A percentile compares a stretch with the other conserved stretches of the same genome.
Evolutionary conservation across 345 rosid genomes (phyloP).

Genomic region (Stellera chamaejasme): DNA sequence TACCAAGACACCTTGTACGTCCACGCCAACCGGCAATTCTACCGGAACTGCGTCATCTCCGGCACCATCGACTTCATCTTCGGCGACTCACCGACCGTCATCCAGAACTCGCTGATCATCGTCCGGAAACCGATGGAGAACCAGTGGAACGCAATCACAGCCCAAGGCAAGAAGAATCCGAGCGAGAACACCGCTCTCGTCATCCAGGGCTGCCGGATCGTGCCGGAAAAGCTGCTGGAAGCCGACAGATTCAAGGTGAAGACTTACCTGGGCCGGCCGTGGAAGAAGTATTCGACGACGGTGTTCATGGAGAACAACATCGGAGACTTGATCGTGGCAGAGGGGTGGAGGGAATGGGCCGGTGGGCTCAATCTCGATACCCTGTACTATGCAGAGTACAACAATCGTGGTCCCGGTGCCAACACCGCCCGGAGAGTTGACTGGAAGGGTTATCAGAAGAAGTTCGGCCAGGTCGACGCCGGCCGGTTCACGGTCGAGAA

Average conservation of each 20-base stretch:
- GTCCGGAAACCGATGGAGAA: constrained; percentile 34
- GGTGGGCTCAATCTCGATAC: constrained; percentile 26
- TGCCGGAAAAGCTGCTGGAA: constrained; percentile 33
- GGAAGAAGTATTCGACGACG: constrained; percentile 38
- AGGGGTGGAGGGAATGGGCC: constrained; percentile 37
- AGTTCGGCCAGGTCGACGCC: constrained; percentile 22
- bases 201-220: constrained; percentile 58
- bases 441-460: constrained; percentile 38
- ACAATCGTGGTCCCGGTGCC: constrained; percentile 46
- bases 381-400: constrained; percentile 38
- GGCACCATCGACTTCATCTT: constrained; percentile 56
- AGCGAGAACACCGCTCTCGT: constrained; percentile 29
- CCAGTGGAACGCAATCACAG: constrained; percentile 44
- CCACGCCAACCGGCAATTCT: constrained; percentile 47
- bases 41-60: constrained; percentile 44
- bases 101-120: constrained; percentile 48
- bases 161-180: constrained; percentile 25
- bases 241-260: constrained; percentile 19
- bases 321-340: constrained; percentile 47
- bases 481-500: constrained; percentile 23
- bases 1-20: constrained; percentile 40
- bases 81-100: constrained; percentile 27
- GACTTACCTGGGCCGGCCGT: constrained; percentile 50
- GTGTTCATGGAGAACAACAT: constrained; percentile 43
- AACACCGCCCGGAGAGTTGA: constrained; percentile 25